Conservation (phyloP, 2,329 filamentous ascomycete genomes). For the Cladophialophora yegresii region DNA sequence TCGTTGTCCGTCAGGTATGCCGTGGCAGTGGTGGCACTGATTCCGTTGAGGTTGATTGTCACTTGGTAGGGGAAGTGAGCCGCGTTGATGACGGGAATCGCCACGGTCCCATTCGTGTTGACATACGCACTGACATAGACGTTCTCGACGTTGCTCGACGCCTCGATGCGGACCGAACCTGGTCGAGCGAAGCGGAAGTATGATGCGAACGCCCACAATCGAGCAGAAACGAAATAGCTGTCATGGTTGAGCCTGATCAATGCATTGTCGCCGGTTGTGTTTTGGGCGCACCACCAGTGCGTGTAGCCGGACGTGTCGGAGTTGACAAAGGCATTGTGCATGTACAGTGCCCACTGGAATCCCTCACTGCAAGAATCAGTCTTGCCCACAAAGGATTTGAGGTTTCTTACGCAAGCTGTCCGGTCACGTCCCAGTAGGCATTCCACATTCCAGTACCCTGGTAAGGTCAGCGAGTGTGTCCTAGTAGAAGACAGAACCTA, state of each 20-base stretch:
- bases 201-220: conserved; percentile 48
- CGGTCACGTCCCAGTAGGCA: conserved; percentile 42
- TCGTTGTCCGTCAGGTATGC: conserved; percentile 46
- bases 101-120: conserved; percentile 42
- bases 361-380: conserved; percentile 55
- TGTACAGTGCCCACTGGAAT: conserved; percentile 58
- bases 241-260: conserved; percentile 39
- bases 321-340: conserved; percentile 54
- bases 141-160: conserved; percentile 36
- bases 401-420: conserved; percentile 36
- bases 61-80: conserved; percentile 20
- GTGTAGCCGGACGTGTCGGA: conserved; percentile 56
- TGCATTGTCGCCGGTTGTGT: conserved; percentile 42
- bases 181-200: conserved; percentile 45
- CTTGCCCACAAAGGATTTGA: conserved; percentile 49
- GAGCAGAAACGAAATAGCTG: conserved; percentile 40
- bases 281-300: conserved; percentile 56
- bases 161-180: conserved; percentile 44
- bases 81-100: conserved; percentile 40
- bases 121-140: conserved; percentile 38
- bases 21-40: conserved; percentile 37
- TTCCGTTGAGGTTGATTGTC: conserved; percentile 31
- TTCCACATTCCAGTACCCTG: conserved; percentile 57
- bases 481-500: conserved; percentile 36
- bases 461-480: conserved; percentile 40